Evolutionary conservation across 2,329 filamentous ascomycete species (phyloP).

Genomic region (Clarireedia monteithiana): DNA sequence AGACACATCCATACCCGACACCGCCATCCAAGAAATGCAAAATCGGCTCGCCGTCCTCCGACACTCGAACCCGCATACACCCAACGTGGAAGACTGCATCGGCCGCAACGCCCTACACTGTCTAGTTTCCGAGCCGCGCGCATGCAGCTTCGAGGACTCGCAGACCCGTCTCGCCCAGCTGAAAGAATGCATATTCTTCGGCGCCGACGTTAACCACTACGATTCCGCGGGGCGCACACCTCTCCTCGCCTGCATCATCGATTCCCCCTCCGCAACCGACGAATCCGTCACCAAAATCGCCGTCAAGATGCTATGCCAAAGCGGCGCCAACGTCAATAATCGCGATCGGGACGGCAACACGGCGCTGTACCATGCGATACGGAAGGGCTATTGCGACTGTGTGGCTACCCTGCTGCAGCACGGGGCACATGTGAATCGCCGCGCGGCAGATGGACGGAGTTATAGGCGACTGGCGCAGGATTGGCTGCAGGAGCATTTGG

Average conservation of each 20-base stretch:
- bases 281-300: background rate
- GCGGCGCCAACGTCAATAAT: background rate
- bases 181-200: background rate
- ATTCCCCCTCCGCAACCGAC: background rate
- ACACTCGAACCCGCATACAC: background rate
- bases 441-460: background rate
- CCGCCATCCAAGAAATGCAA: background rate
- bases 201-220: constrained; percentile 6
- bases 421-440: constrained; percentile 1
- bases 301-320: background rate
- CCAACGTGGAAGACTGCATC: background rate
- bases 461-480: background rate
- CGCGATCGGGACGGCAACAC: constrained; percentile 2
- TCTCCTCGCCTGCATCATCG: constrained; percentile 1
- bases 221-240: constrained; percentile 4
- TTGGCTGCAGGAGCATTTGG: background rate
- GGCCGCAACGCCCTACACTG: background rate
- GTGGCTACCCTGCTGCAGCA: constrained; percentile 3
- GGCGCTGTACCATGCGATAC: constrained; percentile 2
- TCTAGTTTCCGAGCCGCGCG: background rate
- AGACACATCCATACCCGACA: background rate
- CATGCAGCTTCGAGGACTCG: background rate
- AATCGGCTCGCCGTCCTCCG: background rate
- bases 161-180: background rate
- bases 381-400: constrained; percentile 5